Conservation (phyloP, 192 early-diverging fungal species). For the Linderina pennispora region DNA sequence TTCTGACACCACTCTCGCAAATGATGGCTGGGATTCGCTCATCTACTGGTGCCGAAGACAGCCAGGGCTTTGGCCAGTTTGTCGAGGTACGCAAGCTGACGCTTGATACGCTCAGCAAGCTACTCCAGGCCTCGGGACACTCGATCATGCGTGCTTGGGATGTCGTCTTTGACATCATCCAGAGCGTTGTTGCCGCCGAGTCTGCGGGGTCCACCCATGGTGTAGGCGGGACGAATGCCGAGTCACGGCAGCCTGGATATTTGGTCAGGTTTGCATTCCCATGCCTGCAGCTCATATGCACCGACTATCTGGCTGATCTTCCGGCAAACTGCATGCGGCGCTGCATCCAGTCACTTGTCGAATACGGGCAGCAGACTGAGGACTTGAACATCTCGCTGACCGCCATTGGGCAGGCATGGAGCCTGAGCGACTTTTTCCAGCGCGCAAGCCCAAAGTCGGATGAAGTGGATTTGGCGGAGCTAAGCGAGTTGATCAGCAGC, state of each 20-base stretch:
- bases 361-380: slow-evolving; percentile 75
- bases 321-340: slow-evolving; percentile 65
- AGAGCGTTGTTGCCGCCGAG: slow-evolving; percentile 29
- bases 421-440: slow-evolving; percentile 83
- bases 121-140: slow-evolving; percentile 89
- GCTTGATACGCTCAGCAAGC: slow-evolving; percentile 83
- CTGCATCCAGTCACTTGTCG: slow-evolving; percentile 74
- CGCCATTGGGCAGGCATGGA: slow-evolving; percentile 88
- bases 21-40: slow-evolving; percentile 40
- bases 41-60: no score
- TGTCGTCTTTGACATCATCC: slow-evolving; percentile 86
- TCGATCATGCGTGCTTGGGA: slow-evolving; percentile 78
- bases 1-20: slow-evolving; percentile 56
- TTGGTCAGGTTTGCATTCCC: slow-evolving; percentile 83
- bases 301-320: slow-evolving; percentile 84
- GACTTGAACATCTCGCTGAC: slow-evolving; percentile 96
- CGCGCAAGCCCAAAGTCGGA: slow-evolving; percentile 3
- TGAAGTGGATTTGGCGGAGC: neutral
- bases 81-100: slow-evolving; percentile 76
- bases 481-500: slow-evolving; percentile 6
- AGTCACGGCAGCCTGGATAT: slow-evolving; percentile 18
- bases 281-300: slow-evolving; percentile 90
- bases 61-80: slow-evolving; percentile 30
- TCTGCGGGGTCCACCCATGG: slow-evolving; percentile 5
- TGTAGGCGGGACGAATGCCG: neutral